phyloP scores from a whole-genome alignment of 768 basidiomycete genomes.

The Boletus insuetus region DNA sequence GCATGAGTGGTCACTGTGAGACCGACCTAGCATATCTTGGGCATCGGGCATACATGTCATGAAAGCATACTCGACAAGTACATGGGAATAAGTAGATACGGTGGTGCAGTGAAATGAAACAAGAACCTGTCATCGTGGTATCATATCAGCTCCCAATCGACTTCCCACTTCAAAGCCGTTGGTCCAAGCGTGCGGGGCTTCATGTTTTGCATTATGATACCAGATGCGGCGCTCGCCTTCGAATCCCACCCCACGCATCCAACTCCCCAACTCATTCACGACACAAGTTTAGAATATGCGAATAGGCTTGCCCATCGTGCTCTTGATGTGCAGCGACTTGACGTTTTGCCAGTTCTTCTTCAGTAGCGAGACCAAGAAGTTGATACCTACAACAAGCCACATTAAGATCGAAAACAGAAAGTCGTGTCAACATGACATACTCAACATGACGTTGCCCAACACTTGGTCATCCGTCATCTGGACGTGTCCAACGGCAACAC shows the following conservation, averaged over 20 bases:
- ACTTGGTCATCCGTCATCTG: slow-evolving; percentile 98
- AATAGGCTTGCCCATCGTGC: slow-evolving; percentile 98
- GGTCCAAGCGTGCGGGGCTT: slow-evolving; percentile 99
- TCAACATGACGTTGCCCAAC: slow-evolving; percentile 95
- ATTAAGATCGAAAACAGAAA: background rate
- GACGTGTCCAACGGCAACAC: slow-evolving; percentile 97
- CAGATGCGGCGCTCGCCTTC: slow-evolving; percentile 23
- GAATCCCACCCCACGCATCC: slow-evolving; percentile 14
- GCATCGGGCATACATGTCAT: slow-evolving; percentile 9
- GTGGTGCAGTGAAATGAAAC: slow-evolving; percentile 12
- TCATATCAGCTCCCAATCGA: slow-evolving; percentile 89
- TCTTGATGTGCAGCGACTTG: slow-evolving; percentile 97
- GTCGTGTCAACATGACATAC: slow-evolving; percentile 42
- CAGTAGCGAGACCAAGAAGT: slow-evolving; percentile 98
- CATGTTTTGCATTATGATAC: slow-evolving; percentile 80
- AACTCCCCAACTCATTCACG: background rate
- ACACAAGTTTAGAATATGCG: slow-evolving; percentile 72
- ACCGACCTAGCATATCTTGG: slow-evolving; percentile 4
- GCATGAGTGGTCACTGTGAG: slow-evolving; percentile 5
- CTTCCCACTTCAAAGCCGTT: slow-evolving; percentile 70
- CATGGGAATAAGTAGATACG: slow-evolving; percentile 21
- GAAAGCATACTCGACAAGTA: slow-evolving; percentile 13
- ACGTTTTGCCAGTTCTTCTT: slow-evolving; percentile 99
- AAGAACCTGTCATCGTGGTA: slow-evolving; percentile 26
- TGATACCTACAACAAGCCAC: slow-evolving; percentile 68